Percentiles rank a stretch among this genome's conserved stretches.
phyloP scores from a whole-genome alignment of 2,329 filamentous ascomycete genomes.

The Epichloe festucae region DNA sequence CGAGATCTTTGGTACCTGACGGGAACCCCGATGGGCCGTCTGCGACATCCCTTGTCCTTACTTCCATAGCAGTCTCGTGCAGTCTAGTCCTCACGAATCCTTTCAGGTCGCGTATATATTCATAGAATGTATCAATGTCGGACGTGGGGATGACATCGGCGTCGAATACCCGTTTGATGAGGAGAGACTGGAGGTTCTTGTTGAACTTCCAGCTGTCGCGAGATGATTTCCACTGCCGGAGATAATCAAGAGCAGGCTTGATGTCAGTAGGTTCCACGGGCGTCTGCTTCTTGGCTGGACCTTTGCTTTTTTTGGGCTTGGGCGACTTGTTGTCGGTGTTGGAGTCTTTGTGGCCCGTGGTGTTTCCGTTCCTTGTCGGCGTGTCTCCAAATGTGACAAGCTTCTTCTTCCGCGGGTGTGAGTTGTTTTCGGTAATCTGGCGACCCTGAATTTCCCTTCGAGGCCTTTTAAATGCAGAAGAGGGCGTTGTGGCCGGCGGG shows the following conservation, averaged over 20 bases:
- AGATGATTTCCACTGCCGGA: constrained; percentile 60
- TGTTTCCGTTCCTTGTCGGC: constrained; percentile 20
- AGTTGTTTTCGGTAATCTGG: constrained; percentile 13
- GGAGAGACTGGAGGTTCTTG: constrained; percentile 76
- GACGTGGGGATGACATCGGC: constrained; percentile 55
- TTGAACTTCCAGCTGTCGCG: constrained; percentile 84
- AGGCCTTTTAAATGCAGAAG: constrained; percentile 21
- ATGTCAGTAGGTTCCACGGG: constrained; percentile 30
- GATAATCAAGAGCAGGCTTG: constrained; percentile 59
- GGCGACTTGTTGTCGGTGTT: constrained; percentile 17
- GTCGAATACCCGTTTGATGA: constrained; percentile 74
- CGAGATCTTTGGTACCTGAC: constrained; percentile 32
- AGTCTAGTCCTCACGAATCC: constrained; percentile 60
- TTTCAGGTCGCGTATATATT: constrained; percentile 70
- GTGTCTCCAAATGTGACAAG: constrained; percentile 37
- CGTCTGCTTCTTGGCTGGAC: constrained; percentile 25
- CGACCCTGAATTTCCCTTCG: constrained; percentile 16
- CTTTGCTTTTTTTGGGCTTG: constrained; percentile 24
- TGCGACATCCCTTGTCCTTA: constrained; percentile 44
- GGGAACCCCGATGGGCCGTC: constrained; percentile 35
- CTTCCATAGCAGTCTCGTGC: constrained; percentile 49
- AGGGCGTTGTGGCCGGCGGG: constrained; percentile 18
- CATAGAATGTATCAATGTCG: constrained; percentile 56
- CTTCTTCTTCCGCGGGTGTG: constrained; percentile 28
- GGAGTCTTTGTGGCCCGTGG: constrained; percentile 10